A percentile compares a stretch with the other conserved stretches of the same genome.
phyloP scores from a whole-genome alignment of 83 land plant genomes.

The Isoetes engelmannii region DNA sequence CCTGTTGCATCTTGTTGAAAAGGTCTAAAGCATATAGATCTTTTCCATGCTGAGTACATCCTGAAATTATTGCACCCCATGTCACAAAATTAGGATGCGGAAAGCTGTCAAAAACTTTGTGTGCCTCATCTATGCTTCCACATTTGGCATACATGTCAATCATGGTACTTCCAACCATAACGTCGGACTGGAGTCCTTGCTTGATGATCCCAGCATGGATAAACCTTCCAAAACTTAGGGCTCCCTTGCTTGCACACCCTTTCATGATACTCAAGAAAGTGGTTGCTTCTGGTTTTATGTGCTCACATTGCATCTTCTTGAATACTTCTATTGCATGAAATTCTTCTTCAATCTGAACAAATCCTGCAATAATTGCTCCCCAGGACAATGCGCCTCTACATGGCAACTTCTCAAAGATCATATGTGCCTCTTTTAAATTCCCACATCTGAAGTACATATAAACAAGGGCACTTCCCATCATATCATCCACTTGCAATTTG shows the following conservation, averaged over 20 bases:
- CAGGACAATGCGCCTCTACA: slow-evolving; percentile 17
- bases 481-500: slow-evolving; percentile 12
- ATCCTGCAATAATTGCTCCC: slow-evolving; percentile 23
- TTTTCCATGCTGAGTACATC: not conserved
- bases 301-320: slow-evolving; percentile 8
- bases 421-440: slow-evolving; percentile 10
- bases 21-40: not conserved
- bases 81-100: slow-evolving; percentile 2
- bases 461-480: slow-evolving; percentile 21
- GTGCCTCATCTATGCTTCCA: slow-evolving; percentile 21
- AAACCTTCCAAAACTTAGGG: slow-evolving; percentile 8
- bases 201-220: slow-evolving; percentile 10
- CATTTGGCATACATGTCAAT: slow-evolving; percentile 26
- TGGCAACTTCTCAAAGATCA: slow-evolving; percentile 16
- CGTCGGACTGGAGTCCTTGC: slow-evolving; percentile 7
- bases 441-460: slow-evolving; percentile 31
- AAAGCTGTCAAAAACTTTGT: slow-evolving; percentile 10
- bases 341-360: slow-evolving; percentile 17
- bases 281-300: slow-evolving; percentile 9
- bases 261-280: slow-evolving; percentile 19
- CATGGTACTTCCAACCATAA: slow-evolving; percentile 20
- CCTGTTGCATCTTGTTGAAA: not conserved
- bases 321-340: slow-evolving; percentile 17
- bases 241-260: slow-evolving; percentile 19
- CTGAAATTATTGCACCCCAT: not conserved